Evolutionary conservation across 1,284 basidiomycete species (phyloP), one percentile per base, ranked within the genome.

Genomic region (Cryptococcus sp.): DNA sequence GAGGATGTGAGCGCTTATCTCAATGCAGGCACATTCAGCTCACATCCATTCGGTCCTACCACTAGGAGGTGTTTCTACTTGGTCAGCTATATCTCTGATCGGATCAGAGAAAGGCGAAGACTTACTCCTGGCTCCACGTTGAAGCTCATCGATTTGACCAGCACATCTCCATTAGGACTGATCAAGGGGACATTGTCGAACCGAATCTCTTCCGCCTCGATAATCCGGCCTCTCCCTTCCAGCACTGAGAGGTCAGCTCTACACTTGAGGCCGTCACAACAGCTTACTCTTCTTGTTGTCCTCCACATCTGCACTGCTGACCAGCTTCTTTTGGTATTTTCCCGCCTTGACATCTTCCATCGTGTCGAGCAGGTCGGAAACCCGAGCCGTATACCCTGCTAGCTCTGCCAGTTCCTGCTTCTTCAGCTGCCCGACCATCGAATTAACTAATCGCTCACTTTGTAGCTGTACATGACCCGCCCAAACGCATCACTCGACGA

Each of bases 151-250:
- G 78, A 82, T 63, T 78, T 80, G 47, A 98, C 80, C 12, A 98
- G 79, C 18, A 97, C 82, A 63, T 97, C 92, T 11, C 94, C 94
- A 60, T 95, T 97, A 2, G 94, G 94, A 10, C 89, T 93, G 36
- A 97, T 86, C 53, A 98, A 92, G 0, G 94, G 94, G 1, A 98
- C 94, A 52, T 85, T 79, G 61, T 93, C 85, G 60, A 98, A 97
- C 42, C 84, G 79, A 63, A 98, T 95, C 48, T 75, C 73, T 4
- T 91, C 86, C 0, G 87, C 86, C 59, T 87, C 83, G 34, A 89
- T 77, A 33, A 95, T 78, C 58, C 82, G 74, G 2, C 94, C 94
- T 32, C 87, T 80, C 5, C 86, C 82, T 53, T 80, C 78, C 25
- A 97, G 78, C 47, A 95, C 90, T 91, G 60, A 7, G 5, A 14